phyloP scores from a whole-genome alignment of 2,329 filamentous ascomycete species.

The Aureobasidium sp. region DNA sequence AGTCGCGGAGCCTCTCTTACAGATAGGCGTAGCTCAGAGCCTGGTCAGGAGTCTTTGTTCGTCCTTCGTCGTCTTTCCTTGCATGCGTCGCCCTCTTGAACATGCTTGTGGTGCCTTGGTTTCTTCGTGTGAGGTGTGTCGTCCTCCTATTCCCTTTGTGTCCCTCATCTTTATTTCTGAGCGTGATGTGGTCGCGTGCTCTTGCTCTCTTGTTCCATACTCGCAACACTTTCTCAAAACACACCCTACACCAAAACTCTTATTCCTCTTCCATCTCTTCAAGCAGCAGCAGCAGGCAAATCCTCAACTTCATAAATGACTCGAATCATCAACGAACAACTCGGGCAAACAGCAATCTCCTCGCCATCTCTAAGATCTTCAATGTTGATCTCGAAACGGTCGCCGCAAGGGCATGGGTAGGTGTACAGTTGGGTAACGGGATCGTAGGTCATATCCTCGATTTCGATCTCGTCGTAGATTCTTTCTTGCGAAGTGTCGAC shows the following conservation, averaged over 20 bases:
- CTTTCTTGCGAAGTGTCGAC: not conserved
- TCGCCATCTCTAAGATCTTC: slow-evolving; percentile 79
- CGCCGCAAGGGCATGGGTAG: slow-evolving; percentile 95
- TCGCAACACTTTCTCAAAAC: not conserved
- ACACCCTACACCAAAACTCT: not conserved
- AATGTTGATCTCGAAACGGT: slow-evolving; percentile 86
- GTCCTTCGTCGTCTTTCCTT: slow-evolving; percentile 3
- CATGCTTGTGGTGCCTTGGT: too few relatives aligned
- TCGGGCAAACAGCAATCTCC: slow-evolving; percentile 95
- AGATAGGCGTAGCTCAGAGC: not conserved
- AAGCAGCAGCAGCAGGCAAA: slow-evolving; percentile 32
- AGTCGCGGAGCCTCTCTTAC: not conserved
- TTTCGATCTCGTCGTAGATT: not conserved
- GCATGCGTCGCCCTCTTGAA: too few relatives aligned
- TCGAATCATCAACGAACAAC: slow-evolving; percentile 91
- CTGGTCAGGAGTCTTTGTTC: too few relatives aligned
- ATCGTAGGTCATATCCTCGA: slow-evolving; percentile 81
- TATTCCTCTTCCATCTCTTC: slow-evolving; percentile 22
- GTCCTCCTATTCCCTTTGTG: not conserved
- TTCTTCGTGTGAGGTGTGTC: not conserved
- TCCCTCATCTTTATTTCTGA: not conserved
- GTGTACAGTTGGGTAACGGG: slow-evolving; percentile 77
- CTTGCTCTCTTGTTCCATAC: not conserved
- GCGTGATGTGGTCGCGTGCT: not conserved
- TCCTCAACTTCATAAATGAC: slow-evolving; percentile 77